These are phyloP conservation scores for Pichia kudriavzevii DNA, from an alignment of 1,139 yeast genomes.

Conservation along the genomic window DNA sequence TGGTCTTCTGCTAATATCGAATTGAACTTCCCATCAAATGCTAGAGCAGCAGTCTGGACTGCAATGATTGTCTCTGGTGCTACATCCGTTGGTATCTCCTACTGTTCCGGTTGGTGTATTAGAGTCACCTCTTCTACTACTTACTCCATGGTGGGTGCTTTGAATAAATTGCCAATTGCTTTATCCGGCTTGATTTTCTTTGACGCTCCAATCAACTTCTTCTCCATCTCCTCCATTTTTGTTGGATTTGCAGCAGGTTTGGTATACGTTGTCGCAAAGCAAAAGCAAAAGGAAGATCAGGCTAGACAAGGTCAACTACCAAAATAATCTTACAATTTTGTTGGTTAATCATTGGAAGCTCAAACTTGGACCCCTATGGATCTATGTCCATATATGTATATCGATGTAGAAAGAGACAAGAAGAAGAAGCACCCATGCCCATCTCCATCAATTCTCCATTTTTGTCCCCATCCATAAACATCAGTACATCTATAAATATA, in stretches of 20 bases:
- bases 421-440: too few relatives aligned
- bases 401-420: too few relatives aligned
- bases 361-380: too few relatives aligned
- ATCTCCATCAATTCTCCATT: too few relatives aligned
- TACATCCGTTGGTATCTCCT: conserved; percentile 92
- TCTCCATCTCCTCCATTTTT: conserved; percentile 82
- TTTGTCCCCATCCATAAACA: too few relatives aligned
- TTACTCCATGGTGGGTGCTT: conserved; percentile 98
- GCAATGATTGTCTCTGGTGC: conserved; percentile 92
- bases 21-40: conserved; percentile 67
- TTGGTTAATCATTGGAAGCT: too few relatives aligned
- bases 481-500: too few relatives aligned
- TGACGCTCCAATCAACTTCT: conserved; percentile 90
- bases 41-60: conserved; percentile 56
- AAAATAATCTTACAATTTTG: conserved; percentile 19
- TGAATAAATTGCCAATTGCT: conserved; percentile 96
- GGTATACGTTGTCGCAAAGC: conserved; percentile 89
- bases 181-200: conserved; percentile 89
- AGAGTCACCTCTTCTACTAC: conserved; percentile 98
- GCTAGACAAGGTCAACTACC: conserved; percentile 49
- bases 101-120: conserved; percentile 99
- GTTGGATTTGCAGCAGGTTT: conserved; percentile 92
- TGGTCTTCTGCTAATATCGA: conserved; percentile 79
- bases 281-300: conserved; percentile 78
- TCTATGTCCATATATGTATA: too few relatives aligned